Base-by-base conservation (phyloP, 805 yeast species). In the Yarrowia porcina region DNA sequence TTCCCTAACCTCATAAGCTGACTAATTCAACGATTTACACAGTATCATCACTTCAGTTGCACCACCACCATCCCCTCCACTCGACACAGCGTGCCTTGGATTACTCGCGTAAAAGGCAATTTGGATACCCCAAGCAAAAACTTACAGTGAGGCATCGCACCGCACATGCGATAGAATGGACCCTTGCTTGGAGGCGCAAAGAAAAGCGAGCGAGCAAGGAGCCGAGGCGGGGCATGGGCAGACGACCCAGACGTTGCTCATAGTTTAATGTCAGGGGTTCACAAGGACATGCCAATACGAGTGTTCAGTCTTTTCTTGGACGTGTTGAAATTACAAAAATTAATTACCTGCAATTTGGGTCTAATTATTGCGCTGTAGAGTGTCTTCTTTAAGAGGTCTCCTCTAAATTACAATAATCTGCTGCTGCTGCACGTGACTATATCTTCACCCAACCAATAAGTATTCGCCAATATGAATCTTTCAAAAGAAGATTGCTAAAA, bases 101-200 rank as follows among this genome's bases (percentile, higher is more conserved):
- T 45, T 30, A 45, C 52, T 45, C 52, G 52, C 25, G 36, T 30
- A 45, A 45, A 39, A 45, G 52, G 52, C 20, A 45, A 45, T 30
- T 45, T 45, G 21, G 23, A 18, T 10, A 9, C 41, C 27, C 17
- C 52, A 33, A 44, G 21, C 21, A 20, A 45, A 45, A 45, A 45
- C 52, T 13, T 45, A 21, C 56, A 32, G 56, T 33, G 28, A 49
- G 56, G 39, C 56, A 49, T 49, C 56, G 56, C 56, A 49, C 56
- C 56, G 56, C 56, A 49, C 56, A 49, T 49, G 56, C 56, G 56
- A 32, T n/a, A 28, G 25, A 32, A 18, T 15, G 56, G 39, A 49
- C 38, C 56, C 56, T 32, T 49, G 39, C 39, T 49, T 49, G 39
- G 27, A 33, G 35, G 30, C 39, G 50, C 21, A 44, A 44, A 27